A percentile compares a stretch with the other conserved stretches of the same genome.
Evolutionary conservation across 2,329 filamentous ascomycete species (phyloP).

Genomic region (Talaromyces sp.): DNA sequence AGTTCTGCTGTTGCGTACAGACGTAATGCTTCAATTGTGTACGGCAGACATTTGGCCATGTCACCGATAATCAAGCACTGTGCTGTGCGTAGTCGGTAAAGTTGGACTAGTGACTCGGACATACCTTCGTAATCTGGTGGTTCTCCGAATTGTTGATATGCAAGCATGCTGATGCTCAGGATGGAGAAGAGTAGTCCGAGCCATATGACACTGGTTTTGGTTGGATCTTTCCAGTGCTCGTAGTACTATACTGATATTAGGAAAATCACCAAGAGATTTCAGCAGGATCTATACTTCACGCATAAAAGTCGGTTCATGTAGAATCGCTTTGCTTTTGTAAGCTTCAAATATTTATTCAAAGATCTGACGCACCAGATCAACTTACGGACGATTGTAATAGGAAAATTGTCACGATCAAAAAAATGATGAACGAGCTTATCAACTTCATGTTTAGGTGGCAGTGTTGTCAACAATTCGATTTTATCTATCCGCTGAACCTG

Average conservation of each 20-base stretch:
- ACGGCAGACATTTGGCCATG: slow-evolving; percentile 58
- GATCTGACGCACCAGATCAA: neutral
- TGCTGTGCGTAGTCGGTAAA: slow-evolving; percentile 54
- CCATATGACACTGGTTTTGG: slow-evolving; percentile 58
- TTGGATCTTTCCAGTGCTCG: slow-evolving; percentile 58
- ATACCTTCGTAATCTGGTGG: slow-evolving; percentile 60
- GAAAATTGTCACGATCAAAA: slow-evolving; percentile 15
- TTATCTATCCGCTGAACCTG: slow-evolving; percentile 66
- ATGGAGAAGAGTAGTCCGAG: slow-evolving; percentile 61
- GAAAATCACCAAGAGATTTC: neutral
- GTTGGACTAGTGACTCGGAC: slow-evolving; percentile 45
- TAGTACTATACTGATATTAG: slow-evolving; percentile 50
- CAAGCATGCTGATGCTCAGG: slow-evolving; percentile 62
- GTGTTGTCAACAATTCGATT: slow-evolving; percentile 72
- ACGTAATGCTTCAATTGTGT: slow-evolving; percentile 60
- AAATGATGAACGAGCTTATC: slow-evolving; percentile 15
- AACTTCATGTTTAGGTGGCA: slow-evolving; percentile 66
- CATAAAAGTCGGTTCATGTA: slow-evolving; percentile 18
- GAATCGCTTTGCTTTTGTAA: slow-evolving; percentile 13
- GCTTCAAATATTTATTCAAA: neutral
- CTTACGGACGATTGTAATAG: slow-evolving; percentile 14
- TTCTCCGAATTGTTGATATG: slow-evolving; percentile 59
- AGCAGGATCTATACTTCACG: slow-evolving; percentile 4
- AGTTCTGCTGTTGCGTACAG: slow-evolving; percentile 62
- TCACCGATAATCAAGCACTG: slow-evolving; percentile 61